phyloP scores from a whole-genome alignment of 345 rosid genomes.

The Sonneratia caseolaris region DNA sequence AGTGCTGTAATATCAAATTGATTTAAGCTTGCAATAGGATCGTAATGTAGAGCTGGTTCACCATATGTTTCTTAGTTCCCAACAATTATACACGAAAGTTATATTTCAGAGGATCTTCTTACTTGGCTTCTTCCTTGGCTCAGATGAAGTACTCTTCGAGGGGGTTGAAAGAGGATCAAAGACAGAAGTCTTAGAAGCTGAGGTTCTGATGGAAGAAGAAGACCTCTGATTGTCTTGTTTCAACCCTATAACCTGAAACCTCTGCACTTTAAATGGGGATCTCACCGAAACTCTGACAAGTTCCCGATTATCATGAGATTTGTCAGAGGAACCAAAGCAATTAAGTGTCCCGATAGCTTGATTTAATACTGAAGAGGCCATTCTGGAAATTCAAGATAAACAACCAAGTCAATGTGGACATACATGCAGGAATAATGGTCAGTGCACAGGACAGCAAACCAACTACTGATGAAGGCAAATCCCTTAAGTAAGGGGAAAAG shows the following conservation, averaged over 20 bases:
- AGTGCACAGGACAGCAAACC: too few species aligned
- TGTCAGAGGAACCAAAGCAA: conserved; percentile 21
- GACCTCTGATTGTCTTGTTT: conserved; percentile 20
- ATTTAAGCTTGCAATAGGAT: background rate
- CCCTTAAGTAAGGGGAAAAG: background rate
- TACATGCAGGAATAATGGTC: too few species aligned
- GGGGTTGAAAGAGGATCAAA: conserved; percentile 47
- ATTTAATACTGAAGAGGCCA: conserved; percentile 52
- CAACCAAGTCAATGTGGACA: too few species aligned
- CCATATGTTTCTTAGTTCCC: background rate
- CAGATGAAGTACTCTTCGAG: conserved; percentile 29
- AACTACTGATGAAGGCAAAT: background rate
- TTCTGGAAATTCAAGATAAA: conserved; percentile 28
- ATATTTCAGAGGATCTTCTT: conserved; percentile 8
- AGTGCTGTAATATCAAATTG: background rate
- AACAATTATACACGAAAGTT: background rate
- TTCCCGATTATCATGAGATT: conserved; percentile 24
- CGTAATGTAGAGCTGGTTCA: background rate
- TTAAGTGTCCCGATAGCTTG: conserved; percentile 34
- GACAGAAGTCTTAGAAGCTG: conserved; percentile 47
- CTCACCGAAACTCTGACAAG: conserved; percentile 24
- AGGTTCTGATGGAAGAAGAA: conserved; percentile 30
- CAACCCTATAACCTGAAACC: conserved; percentile 20
- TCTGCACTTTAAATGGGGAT: conserved; percentile 20
- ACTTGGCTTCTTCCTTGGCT: conserved; percentile 52